Conservation (phyloP, 2,329 filamentous ascomycete species). For the Pezicula radicicola region DNA sequence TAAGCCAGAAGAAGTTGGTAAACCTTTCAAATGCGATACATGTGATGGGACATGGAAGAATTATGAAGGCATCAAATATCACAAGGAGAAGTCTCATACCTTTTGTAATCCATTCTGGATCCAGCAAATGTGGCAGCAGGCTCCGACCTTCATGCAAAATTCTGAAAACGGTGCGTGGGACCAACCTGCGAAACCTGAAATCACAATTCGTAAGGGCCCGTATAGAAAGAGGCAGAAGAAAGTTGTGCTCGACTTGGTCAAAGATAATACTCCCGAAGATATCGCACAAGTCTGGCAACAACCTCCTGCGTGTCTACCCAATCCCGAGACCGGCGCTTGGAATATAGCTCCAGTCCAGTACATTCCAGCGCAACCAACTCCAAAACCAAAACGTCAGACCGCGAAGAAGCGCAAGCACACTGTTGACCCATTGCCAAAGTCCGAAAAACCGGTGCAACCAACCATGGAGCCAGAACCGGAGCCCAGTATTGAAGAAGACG, state of each 20-base stretch:
- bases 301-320: constrained; percentile 15
- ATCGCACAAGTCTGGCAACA: constrained; percentile 12
- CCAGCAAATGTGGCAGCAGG: neutral
- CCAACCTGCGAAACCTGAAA: neutral
- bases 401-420: neutral
- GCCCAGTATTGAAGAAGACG: too few relatives aligned
- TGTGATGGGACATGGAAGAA: constrained; percentile 28
- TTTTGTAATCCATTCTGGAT: constrained; percentile 27
- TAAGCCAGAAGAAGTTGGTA: constrained; percentile 14
- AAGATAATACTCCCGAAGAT: neutral
- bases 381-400: neutral
- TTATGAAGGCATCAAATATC: constrained; percentile 29
- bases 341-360: constrained; percentile 4
- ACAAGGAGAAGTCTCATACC: constrained; percentile 24
- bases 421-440: too few relatives aligned
- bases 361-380: neutral
- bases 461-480: too few relatives aligned
- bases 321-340: constrained; percentile 25
- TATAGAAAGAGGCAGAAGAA: neutral
- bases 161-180: constrained; percentile 3
- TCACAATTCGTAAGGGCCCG: neutral
- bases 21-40: constrained; percentile 25
- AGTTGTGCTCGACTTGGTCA: neutral
- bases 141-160: constrained; percentile 1
- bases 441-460: too few relatives aligned